These are phyloP conservation scores for Ustanciosporium gigantosporum DNA, from an alignment of 1,284 basidiomycete species.

Conservation along the genomic window DNA sequence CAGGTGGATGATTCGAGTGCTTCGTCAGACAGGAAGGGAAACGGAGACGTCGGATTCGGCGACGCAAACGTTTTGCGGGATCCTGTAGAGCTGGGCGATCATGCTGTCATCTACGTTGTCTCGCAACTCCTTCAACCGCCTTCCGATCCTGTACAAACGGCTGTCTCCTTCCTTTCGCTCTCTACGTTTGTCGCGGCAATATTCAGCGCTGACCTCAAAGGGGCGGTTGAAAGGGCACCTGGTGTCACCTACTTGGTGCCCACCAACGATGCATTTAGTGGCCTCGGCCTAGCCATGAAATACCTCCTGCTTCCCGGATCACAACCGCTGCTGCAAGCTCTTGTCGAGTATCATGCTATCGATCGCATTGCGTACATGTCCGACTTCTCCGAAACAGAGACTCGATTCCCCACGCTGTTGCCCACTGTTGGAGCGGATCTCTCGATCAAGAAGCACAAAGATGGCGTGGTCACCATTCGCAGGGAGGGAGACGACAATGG, in stretches of 20 bases:
- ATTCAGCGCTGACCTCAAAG: conserved; percentile 63
- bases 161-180: conserved; percentile 78
- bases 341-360: conserved; percentile 84
- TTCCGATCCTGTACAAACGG: conserved; percentile 76
- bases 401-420: conserved; percentile 54
- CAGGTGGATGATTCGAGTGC: conserved; percentile 53
- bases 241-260: conserved; percentile 85
- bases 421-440: conserved; percentile 22
- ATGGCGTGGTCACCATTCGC: conserved; percentile 37
- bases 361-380: conserved; percentile 75
- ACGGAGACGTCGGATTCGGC: conserved; percentile 72
- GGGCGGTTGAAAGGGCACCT: conserved; percentile 63
- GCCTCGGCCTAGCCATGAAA: conserved; percentile 83
- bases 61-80: conserved; percentile 79
- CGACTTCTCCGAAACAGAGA: conserved; percentile 64
- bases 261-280: conserved; percentile 81
- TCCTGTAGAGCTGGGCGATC: conserved; percentile 73
- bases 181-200: conserved; percentile 79
- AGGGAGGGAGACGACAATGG: conserved; percentile 11
- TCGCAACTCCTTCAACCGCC: conserved; percentile 82
- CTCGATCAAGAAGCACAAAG: conserved; percentile 23
- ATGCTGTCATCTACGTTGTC: conserved; percentile 83
- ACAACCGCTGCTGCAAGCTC: conserved; percentile 72
- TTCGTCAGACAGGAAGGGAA: conserved; percentile 48
- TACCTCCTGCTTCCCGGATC: conserved; percentile 75